Evolutionary conservation across 805 yeast genomes (phyloP), one percentile per base, ranked within the genome.

Genomic region (Lachancea sp.): DNA sequence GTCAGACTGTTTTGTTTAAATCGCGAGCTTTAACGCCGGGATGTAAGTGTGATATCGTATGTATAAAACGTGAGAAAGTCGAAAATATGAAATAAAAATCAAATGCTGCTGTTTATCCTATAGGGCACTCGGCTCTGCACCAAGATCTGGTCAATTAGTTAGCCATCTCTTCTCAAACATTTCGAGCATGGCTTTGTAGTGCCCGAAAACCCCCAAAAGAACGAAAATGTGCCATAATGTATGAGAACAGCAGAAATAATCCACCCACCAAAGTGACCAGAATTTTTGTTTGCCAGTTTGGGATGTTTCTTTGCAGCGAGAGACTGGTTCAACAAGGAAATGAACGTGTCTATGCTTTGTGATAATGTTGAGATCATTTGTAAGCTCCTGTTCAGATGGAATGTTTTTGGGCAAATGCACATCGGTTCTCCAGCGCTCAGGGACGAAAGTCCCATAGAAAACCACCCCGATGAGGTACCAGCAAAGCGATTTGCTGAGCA

Each of bases 171-270:
- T 70, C 40, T 70, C 71, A 51, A 81, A 81, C 85, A 90, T 82
- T 46, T 78, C 81, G 49, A 87, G 68, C 32, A 88, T 70, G 12
- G 95, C 91, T 45, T 72, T 71, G 65, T 90, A 93, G 64, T 91
- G 98, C 27, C 95, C 95, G 35, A 85, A 64, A n/a, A 88, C 80
- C 2, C 99, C 99, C 20, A 85, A 72, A 15, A 93, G 75, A 26
- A 93, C 99, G 59, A 85, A 87, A 11, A 88, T 62, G 66, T 91
- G 99, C 99, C 99, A 91, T 26, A 91, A 70, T 57, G 89, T 90
- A 64, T 91, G 99, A 31, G 96, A 86, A 35, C 79, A 75, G 44
- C 81, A 71, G 22, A 76, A 62, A 61, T 83, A 85, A 55, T 85
- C 93, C 13, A 81, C 81, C 91, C 96, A 89, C 91, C 84, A 91